Base-by-base conservation (phyloP, 352 stramenopile species). In the Phytophthora uliginosa region DNA sequence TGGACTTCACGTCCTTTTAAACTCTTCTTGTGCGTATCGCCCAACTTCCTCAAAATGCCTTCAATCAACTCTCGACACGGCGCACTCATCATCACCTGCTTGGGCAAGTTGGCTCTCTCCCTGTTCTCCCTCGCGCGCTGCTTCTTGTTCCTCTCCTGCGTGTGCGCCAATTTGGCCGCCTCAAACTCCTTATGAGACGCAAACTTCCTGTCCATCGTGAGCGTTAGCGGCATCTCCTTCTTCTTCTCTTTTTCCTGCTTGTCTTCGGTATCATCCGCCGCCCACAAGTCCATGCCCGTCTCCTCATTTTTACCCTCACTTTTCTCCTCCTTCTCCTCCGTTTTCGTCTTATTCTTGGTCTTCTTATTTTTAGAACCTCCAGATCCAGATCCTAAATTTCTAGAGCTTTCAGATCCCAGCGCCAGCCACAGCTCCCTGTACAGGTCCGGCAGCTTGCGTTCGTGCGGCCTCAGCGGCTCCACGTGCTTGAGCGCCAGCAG, bases 371-470 rank as follows among this genome's bases (percentile, higher is more conserved):
- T 63, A 38, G 62, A 6, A 15, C 22, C 61, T 18, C 36, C 36
- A 42, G 36, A 42, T 4, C 28, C 36, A 48, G 22, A 47, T 36
- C 20, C 13, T 57, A 36, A 42, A 48, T 52, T 58, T 54, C 2
- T 28, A 31, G 26, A 48, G 3, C 69, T 59, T 33, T 68, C 57
- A 6, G 67, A 60, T 18, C 63, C 68, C 45, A 96, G 74, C 17
- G 74, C 58, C 38, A 96, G 78, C 95, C 97, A 99, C n/a, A 98
- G 91, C 15, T 93, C 90, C 22, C 91, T 84, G 80, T 98, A 99
- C 13, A 97, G 98, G 65, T 99, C 97, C 7, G 98, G 98, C 13
- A 99, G 82, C 63, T 98, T 99, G 40, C 97, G 81, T 77, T 99
- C 97, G 53, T 98, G 88, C 1, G 98, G 98, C 0, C 98, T 84